A percentile compares a stretch with the other conserved stretches of the same genome.
These are phyloP conservation scores for Boechera stricta DNA, from an alignment of 345 rosid genomes.

Conservation along the genomic window DNA sequence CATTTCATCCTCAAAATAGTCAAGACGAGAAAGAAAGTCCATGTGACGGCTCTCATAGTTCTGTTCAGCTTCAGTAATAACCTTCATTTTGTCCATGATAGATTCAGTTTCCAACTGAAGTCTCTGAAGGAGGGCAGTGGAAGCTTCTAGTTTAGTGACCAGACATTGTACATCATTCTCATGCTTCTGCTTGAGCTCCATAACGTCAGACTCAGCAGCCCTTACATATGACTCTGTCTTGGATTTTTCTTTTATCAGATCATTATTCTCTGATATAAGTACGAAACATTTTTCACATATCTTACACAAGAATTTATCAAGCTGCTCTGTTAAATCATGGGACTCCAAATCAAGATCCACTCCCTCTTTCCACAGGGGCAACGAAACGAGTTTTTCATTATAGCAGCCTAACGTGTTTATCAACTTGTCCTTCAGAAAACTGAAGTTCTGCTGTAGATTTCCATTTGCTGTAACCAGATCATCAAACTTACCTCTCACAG, in stretches of 20 bases:
- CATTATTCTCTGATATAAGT: conserved; percentile 63
- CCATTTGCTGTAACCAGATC: conserved; percentile 56
- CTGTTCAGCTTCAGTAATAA: conserved; percentile 64
- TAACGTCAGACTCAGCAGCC: conserved; percentile 58
- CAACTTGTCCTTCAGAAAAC: conserved; percentile 54
- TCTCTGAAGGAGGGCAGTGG: conserved; percentile 57
- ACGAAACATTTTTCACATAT: conserved; percentile 55
- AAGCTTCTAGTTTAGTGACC: conserved; percentile 55
- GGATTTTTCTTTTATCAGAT: conserved; percentile 59
- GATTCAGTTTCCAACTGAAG: conserved; percentile 70
- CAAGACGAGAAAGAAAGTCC: conserved; percentile 64
- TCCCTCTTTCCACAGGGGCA: conserved; percentile 46
- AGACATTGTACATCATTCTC: conserved; percentile 54
- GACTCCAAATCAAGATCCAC: conserved; percentile 51
- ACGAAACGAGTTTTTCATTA: conserved; percentile 49
- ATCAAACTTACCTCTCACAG: conserved; percentile 52
- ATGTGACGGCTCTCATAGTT: conserved; percentile 50
- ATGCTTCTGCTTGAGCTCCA: conserved; percentile 60
- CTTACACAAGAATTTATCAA: conserved; percentile 64
- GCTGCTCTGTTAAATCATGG: conserved; percentile 48
- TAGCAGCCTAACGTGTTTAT: conserved; percentile 51
- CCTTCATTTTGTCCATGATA: conserved; percentile 56
- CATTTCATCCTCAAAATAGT: conserved; percentile 59
- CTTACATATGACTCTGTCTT: conserved; percentile 49
- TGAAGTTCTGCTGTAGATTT: conserved; percentile 54